These are phyloP conservation scores for Linaria vulgaris DNA, from an alignment of 257 asterid species.

Conservation along the genomic window DNA sequence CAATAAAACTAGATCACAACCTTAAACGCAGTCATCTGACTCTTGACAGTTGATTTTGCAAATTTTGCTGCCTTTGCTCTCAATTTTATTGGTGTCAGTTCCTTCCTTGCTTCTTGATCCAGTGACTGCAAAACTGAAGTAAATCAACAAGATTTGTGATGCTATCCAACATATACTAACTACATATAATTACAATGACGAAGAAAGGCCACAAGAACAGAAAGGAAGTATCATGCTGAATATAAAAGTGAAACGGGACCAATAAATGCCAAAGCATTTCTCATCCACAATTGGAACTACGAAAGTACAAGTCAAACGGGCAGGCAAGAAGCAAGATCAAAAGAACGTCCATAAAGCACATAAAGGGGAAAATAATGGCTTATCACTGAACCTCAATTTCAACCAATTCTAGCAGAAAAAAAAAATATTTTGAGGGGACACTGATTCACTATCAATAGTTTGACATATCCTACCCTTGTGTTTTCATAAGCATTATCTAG, in stretches of 20 bases:
- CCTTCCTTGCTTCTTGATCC: constrained; percentile 85
- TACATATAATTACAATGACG: constrained; percentile 10
- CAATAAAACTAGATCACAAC: constrained; percentile 33
- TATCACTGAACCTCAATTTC: too few species aligned
- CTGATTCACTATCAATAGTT: not conserved
- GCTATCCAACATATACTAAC: constrained; percentile 6
- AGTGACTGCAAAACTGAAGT: constrained; percentile 91
- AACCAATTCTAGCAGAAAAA: too few species aligned
- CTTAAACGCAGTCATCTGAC: constrained; percentile 96
- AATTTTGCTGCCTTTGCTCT: constrained; percentile 93
- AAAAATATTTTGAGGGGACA: not conserved
- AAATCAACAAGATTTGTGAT: constrained; percentile 38
- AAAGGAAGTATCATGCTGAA: not conserved
- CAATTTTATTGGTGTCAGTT: constrained; percentile 87
- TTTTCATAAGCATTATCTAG: not conserved
- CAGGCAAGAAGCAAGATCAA: not conserved
- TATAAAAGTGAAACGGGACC: not conserved
- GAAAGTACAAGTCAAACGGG: not conserved
- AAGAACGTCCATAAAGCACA: too few species aligned
- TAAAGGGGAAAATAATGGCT: too few species aligned
- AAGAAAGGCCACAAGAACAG: not conserved
- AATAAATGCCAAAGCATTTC: not conserved
- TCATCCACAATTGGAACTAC: not conserved
- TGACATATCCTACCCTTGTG: too few species aligned
- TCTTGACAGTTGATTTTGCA: constrained; percentile 85